Percentiles rank a stretch among this genome's conserved stretches.
phyloP scores from a whole-genome alignment of 495 filamentous ascomycete genomes.

The Margaritispora aquatica region DNA sequence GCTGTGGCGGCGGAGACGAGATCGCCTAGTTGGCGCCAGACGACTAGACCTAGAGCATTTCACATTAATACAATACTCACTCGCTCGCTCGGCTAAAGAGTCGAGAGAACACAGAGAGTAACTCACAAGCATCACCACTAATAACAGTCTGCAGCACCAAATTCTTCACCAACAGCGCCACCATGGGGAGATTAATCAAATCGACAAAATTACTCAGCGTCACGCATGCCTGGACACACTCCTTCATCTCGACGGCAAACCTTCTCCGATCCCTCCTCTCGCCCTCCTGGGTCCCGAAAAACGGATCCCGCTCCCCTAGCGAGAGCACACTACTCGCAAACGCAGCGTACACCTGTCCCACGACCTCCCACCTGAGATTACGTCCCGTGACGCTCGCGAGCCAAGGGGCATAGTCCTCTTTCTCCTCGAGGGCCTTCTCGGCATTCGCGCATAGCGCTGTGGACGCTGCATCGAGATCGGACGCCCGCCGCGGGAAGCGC shows the following conservation, averaged over 20 bases:
- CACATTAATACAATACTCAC: no score
- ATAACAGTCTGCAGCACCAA: slow-evolving; percentile 21
- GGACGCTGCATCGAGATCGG: slow-evolving; percentile 12
- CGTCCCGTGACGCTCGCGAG: slow-evolving; percentile 12
- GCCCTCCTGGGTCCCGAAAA: slow-evolving; percentile 19
- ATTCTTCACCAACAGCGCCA: slow-evolving; percentile 19
- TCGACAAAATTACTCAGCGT: slow-evolving; percentile 22
- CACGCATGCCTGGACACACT: slow-evolving; percentile 22
- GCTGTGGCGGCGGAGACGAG: slow-evolving; percentile 18
- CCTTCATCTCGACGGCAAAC: slow-evolving; percentile 21
- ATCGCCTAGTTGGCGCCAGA: slow-evolving; percentile 22
- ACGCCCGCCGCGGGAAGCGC: slow-evolving; percentile 7
- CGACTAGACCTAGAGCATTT: slow-evolving; percentile 19
- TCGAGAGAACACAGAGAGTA: no score
- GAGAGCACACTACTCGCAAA: slow-evolving; percentile 9
- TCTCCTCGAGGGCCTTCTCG: slow-evolving; percentile 16
- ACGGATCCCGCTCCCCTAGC: slow-evolving; percentile 19
- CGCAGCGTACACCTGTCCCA: slow-evolving; percentile 16
- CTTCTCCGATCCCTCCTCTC: slow-evolving; percentile 11
- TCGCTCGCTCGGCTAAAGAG: no score
- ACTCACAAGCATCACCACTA: slow-evolving; percentile 24
- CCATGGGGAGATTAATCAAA: slow-evolving; percentile 20
- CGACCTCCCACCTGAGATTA: slow-evolving; percentile 23
- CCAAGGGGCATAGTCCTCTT: slow-evolving; percentile 21
- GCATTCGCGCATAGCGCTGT: slow-evolving; percentile 19